Evolutionary conservation across 1,139 yeast genomes (phyloP).

Genomic region (Yamadazyma diddensiae): DNA sequence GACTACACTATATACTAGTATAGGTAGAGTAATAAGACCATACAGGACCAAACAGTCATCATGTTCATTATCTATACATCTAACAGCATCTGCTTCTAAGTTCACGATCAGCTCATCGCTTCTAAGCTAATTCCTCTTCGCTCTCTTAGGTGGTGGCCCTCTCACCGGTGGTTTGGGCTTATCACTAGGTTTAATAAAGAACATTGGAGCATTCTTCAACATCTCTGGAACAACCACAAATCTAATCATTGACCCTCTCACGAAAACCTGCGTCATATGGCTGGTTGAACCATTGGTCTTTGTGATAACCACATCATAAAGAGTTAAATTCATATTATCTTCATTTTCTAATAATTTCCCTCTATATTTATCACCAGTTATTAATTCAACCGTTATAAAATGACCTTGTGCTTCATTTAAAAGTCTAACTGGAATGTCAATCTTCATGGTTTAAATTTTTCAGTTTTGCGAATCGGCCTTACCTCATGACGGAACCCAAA

Average conservation of each 20-base stretch:
- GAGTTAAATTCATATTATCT: slow-evolving; percentile 91
- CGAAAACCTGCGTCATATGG: slow-evolving; percentile 81
- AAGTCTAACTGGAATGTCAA: slow-evolving; percentile 83
- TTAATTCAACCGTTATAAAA: slow-evolving; percentile 74
- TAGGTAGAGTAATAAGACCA: too few species aligned
- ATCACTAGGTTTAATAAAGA: slow-evolving; percentile 62
- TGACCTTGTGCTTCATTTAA: slow-evolving; percentile 92
- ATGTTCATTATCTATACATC: too few species aligned
- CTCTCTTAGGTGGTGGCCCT: slow-evolving; percentile 49
- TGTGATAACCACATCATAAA: slow-evolving; percentile 80
- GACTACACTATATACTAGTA: not conserved
- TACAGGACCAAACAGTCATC: too few species aligned
- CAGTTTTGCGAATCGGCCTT: slow-evolving; percentile 1
- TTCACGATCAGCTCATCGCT: too few species aligned
- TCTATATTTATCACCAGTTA: slow-evolving; percentile 82
- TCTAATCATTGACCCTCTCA: slow-evolving; percentile 88
- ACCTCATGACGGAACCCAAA: slow-evolving; percentile 1
- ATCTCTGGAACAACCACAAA: slow-evolving; percentile 87
- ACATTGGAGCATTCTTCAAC: slow-evolving; percentile 80
- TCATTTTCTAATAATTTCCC: slow-evolving; percentile 83
- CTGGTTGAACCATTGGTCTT: slow-evolving; percentile 69
- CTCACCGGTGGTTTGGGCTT: slow-evolving; percentile 71
- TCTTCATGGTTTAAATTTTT: slow-evolving; percentile 4
- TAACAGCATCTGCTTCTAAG: too few species aligned
- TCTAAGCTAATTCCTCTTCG: too few species aligned